Conservation (phyloP, 139 green algal genomes). For the Coelastrella sp. region DNA sequence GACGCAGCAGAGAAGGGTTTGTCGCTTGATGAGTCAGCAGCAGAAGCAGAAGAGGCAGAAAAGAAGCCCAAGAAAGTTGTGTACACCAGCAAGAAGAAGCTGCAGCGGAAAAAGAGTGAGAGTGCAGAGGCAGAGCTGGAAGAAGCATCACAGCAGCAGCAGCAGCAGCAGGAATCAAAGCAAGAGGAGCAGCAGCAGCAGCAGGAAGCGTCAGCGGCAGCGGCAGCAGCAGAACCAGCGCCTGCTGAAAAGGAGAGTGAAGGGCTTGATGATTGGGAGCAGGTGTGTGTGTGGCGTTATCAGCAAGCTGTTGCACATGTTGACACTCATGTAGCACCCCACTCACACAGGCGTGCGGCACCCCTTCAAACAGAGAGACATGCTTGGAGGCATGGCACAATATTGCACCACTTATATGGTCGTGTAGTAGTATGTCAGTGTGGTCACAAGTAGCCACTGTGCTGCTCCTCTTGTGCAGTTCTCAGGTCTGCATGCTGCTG, state of each 20-base stretch:
- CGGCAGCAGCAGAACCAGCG: conserved; percentile 8
- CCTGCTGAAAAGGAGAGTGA: conserved; percentile 35
- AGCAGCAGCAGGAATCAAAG: background rate
- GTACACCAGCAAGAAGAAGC: conserved; percentile 72
- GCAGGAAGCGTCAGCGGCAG: conserved; percentile 9
- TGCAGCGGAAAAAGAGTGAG: conserved; percentile 67
- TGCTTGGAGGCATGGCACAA: too few species aligned
- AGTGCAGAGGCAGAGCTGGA: conserved; percentile 7
- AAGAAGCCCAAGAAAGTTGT: conserved; percentile 82
- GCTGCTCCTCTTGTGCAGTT: too few species aligned
- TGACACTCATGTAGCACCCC: background rate
- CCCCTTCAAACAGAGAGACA: too few species aligned
- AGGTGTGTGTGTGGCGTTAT: conserved; percentile 36
- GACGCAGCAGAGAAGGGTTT: conserved; percentile 74
- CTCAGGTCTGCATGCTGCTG: too few species aligned
- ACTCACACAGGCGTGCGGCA: too few species aligned
- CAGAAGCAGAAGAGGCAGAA: conserved; percentile 44
- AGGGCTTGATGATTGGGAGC: conserved; percentile 54
- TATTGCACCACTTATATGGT: too few species aligned
- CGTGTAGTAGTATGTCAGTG: too few species aligned
- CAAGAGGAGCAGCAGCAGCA: background rate
- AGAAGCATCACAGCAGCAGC: conserved; percentile 20
- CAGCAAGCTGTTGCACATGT: background rate
- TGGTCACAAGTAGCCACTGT: too few species aligned
- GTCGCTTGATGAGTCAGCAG: conserved; percentile 34